These are phyloP conservation scores for Exutisphaerella laricina DNA, from an alignment of 2,329 filamentous ascomycete species.

Conservation along the genomic window DNA sequence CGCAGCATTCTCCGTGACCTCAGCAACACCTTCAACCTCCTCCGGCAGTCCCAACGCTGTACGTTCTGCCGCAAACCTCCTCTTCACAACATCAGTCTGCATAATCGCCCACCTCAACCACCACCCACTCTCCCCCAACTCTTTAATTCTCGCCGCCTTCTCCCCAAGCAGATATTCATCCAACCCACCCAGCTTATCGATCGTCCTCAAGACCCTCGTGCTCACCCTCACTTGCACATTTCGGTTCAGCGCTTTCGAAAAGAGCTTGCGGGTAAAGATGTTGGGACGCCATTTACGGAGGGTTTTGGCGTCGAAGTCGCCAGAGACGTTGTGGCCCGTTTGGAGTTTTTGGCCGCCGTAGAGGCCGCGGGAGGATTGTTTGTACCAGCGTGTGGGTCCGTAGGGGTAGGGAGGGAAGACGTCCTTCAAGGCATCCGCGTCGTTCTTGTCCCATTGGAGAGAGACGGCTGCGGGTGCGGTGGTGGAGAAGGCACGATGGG, in stretches of 20 bases:
- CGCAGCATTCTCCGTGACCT: constrained; percentile 4
- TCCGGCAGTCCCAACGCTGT: constrained; percentile 57
- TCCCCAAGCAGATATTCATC: constrained; percentile 85
- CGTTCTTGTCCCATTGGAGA: constrained; percentile 31
- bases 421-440: constrained; percentile 28
- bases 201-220: constrained; percentile 56
- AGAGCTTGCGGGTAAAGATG: constrained; percentile 61
- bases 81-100: constrained; percentile 65
- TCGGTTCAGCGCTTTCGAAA: constrained; percentile 55
- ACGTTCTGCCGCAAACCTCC: constrained; percentile 61
- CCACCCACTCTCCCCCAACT: constrained; percentile 88
- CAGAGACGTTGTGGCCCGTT: constrained; percentile 71
- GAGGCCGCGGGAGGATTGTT: constrained; percentile 62
- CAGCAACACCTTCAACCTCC: constrained; percentile 16
- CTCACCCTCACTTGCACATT: constrained; percentile 65
- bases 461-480: constrained; percentile 21
- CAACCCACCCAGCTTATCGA: constrained; percentile 80
- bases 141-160: constrained; percentile 71
- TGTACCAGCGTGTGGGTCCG: constrained; percentile 64
- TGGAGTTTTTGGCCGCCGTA: constrained; percentile 61
- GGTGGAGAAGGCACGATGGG: constrained; percentile 30
- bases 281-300: constrained; percentile 72
- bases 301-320: constrained; percentile 63
- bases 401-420: constrained; percentile 59
- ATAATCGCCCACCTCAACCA: constrained; percentile 82